Base-by-base conservation (phyloP, 148 eudicot genomes). In the Rhododendron ferrugineum region DNA sequence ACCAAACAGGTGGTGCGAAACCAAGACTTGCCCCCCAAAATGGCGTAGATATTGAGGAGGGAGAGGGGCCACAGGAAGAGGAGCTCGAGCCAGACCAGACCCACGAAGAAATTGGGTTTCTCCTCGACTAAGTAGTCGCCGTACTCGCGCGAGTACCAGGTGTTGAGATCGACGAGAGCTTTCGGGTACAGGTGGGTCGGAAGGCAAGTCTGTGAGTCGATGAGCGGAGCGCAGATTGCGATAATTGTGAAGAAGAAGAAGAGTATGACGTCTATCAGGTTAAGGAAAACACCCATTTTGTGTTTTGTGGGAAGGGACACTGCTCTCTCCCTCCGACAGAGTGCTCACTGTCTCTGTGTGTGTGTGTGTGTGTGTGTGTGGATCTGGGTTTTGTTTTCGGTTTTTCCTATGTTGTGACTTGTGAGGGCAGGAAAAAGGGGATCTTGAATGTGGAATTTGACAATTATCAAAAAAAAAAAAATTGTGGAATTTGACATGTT, bases 31-130 rank as follows among this genome's bases (percentile, higher is more conserved):
- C 84, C 81, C 7, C 83, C 68, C n/a, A 79, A 72, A 34, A 91
- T 86, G 16, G 66, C 93, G 62, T 87, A 88, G 36, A 90, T 60
- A 74, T 83, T 87, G 68, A 86, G 50, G 49, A 91, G 18, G 13
- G 92, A 47, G 37, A 91, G 91, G 30, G 93, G 93, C 91, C 92
- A 91, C 68, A 85, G 85, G 81, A 90, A 84, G 22, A 91, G 22
- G 50, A 91, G 88, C 88, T 91, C 88, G 26, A 92, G 66, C 92
- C 93, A 90, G 75, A 87, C 87, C 20, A 90, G 70, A 40, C 92
- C 93, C 20, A 92, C 86, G 49, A 88, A 92, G 88, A 90, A 92
- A 86, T 85, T 84, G 10, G 94, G 94, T 79, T 88, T 90, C 79
- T 90, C 91, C 42, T 80, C 30, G 22, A 90, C 74, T 83, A 92